Evolutionary conservation across 352 stramenopile species (phyloP), one percentile per base, ranked within the genome.

Genomic region (Globisporangium barbulae): DNA sequence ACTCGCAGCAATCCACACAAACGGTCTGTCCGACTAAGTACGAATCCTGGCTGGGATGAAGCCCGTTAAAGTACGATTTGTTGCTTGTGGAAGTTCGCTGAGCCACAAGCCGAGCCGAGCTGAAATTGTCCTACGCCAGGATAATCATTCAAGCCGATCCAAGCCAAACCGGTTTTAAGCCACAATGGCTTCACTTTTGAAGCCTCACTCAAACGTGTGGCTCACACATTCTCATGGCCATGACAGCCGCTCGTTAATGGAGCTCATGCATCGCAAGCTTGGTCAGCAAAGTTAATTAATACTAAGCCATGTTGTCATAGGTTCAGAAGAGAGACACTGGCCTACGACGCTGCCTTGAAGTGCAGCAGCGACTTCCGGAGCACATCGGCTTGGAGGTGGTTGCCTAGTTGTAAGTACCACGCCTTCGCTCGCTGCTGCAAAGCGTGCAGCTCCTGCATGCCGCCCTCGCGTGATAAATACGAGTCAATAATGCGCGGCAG

Each of bases 321-420:
- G 41, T 47, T 47, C 8, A 47, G 41, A 21, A 21, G 15, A 12
- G 3, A n/a, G 2, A 19, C 1, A 15, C 1, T 33, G 22, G 41
- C 41, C 19, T 21, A 37, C 31, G 31, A 19, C 2, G 33, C 35
- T 59, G 31, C 53, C 15, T 48, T 47, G 53, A 81, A 81, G 64
- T 77, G 66, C 13, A 53, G 61, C 66, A 81, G 64, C 54, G 74
- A 67, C 58, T 76, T 79, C 25, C 65, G 62, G 45, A 82, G 61
- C 53, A 82, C 37, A 47, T 74, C 60, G 45, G 76, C 72, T 49
- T 88, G 79, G 4, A 88, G 63, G 53, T 88, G 76, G 19, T 74
- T 62, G 48, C 77, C 66, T 12, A 81, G 67, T 2, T 61, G 49
- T 9, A 59, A 45, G 30, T 85, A 86, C 79, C 79, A 88, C 9